Evolutionary conservation across 2,329 filamentous ascomycete species (phyloP).

Genomic region (Teratosphaeria viscida): DNA sequence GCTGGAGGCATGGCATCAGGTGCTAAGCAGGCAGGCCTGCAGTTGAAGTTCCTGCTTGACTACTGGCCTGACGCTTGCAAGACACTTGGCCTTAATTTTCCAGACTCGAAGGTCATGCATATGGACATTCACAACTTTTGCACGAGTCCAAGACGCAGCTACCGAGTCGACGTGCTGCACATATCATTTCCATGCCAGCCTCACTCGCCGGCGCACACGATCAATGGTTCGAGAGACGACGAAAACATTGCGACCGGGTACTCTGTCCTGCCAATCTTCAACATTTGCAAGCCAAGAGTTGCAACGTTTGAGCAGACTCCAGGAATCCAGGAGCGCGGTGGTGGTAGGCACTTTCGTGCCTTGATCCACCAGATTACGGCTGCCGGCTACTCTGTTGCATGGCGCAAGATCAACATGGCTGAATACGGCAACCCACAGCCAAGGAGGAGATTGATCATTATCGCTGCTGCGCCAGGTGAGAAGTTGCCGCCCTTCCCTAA

Average conservation of each 20-base stretch:
- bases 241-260: conserved; percentile 52
- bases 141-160: conserved; percentile 5
- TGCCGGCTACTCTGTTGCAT: conserved; percentile 58
- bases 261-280: conserved; percentile 21
- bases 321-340: conserved; percentile 44
- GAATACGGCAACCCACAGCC: conserved; percentile 42
- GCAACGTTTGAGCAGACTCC: conserved; percentile 73
- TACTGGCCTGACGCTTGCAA: conserved; percentile 44
- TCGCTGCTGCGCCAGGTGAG: conserved; percentile 58
- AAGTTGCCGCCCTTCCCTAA: conserved; percentile 54
- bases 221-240: conserved; percentile 48
- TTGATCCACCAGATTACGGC: conserved; percentile 56
- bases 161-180: conserved; percentile 56
- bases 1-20: conserved; percentile 62
- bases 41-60: conserved; percentile 47
- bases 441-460: conserved; percentile 40
- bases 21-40: conserved; percentile 48
- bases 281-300: conserved; percentile 40
- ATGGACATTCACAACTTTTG: conserved; percentile 21
- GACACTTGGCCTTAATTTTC: conserved; percentile 46
- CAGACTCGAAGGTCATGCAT: conserved; percentile 24
- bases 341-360: conserved; percentile 43
- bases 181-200: conserved; percentile 69
- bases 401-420: conserved; percentile 47
- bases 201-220: conserved; percentile 63